Evolutionary conservation across 2,329 filamentous ascomycete species (phyloP), one percentile per base, ranked within the genome.

Genomic region (Penicillium sp.): DNA sequence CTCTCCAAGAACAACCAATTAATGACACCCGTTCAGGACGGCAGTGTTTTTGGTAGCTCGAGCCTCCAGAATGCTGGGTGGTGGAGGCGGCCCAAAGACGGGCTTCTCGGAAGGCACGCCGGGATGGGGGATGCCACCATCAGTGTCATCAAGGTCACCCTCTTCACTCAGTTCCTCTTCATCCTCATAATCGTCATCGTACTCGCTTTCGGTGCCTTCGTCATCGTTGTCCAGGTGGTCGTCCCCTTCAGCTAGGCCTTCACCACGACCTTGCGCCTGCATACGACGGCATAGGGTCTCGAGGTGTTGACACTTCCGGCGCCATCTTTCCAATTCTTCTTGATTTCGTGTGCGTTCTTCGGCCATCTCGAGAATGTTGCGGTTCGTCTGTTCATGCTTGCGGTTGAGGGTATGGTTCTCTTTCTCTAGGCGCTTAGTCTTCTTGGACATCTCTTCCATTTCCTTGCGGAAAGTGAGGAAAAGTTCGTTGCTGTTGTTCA

Each of bases 391-490:
- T 56, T 96, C 90, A 65, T 96, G 91, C 67, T 96, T 95, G 40
- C 91, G 81, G 52, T 88, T 94, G 36, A 95, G 78, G 13, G 80
- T 84, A 56, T 93, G 84, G 58, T 98, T 97, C 61, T 98, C 93
- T 69, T 95, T 95, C 66, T 98, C 93, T 37, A 98, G 75, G 17
- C 89, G 84, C 69, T 96, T 96, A 4, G 91, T 95, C 73, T 97
- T 97, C 73, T 96, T 96, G 1, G 90, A 95, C 90, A 97, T 97
- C 61, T 97, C 93, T 69, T 97, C 93, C 90, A 97, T 97, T 69
- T 97, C 93, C 71, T 95, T 96, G 39, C 91, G 81, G 70, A 97
- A 97, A 1, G 93, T 96, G 53, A 96, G 74, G 68, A 97, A 97
- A 38, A 97, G 75, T 64, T 97, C 93, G 72, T 97, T 97, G 68